Percentiles rank a stretch among this genome's conserved stretches.
These are phyloP conservation scores for Cytospora piceicola DNA, from an alignment of 2,329 filamentous ascomycete genomes.

Conservation along the genomic window DNA sequence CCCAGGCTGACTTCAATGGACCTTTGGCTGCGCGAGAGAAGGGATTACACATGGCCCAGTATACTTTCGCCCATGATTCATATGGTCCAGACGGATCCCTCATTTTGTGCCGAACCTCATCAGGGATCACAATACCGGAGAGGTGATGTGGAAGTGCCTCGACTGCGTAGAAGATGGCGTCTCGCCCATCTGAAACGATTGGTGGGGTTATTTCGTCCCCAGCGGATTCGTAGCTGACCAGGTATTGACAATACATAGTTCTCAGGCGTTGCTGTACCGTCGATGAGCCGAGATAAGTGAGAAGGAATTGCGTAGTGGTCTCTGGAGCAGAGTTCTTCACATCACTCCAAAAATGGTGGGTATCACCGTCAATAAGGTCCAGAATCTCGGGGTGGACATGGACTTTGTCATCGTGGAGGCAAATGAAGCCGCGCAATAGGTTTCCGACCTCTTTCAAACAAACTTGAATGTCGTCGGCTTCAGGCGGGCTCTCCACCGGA, in stretches of 20 bases:
- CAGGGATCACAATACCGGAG: neutral
- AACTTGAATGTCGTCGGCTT: neutral
- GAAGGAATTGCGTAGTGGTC: neutral
- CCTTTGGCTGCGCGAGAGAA: conserved; percentile 4
- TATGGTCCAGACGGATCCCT: neutral
- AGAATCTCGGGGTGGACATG: neutral
- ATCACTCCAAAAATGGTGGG: too few species aligned
- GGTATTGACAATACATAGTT: neutral
- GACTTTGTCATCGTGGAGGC: neutral
- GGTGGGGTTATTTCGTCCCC: conserved; percentile 2
- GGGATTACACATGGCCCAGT: conserved; percentile 16
- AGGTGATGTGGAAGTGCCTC: conserved; percentile 12
- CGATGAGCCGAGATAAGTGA: neutral
- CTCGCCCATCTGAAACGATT: neutral
- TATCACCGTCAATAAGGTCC: neutral
- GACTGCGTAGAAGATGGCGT: conserved; percentile 7
- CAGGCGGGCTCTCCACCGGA: neutral
- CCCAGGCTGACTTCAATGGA: conserved; percentile 6
- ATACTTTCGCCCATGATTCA: conserved; percentile 2
- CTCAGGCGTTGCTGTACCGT: neutral
- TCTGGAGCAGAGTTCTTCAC: neutral
- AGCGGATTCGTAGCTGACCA: neutral
- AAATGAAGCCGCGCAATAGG: neutral
- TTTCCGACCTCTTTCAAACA: neutral
- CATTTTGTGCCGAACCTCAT: neutral